Base-by-base conservation (phyloP, 2,329 filamentous ascomycete species). In the Bipolaris bicolor region DNA sequence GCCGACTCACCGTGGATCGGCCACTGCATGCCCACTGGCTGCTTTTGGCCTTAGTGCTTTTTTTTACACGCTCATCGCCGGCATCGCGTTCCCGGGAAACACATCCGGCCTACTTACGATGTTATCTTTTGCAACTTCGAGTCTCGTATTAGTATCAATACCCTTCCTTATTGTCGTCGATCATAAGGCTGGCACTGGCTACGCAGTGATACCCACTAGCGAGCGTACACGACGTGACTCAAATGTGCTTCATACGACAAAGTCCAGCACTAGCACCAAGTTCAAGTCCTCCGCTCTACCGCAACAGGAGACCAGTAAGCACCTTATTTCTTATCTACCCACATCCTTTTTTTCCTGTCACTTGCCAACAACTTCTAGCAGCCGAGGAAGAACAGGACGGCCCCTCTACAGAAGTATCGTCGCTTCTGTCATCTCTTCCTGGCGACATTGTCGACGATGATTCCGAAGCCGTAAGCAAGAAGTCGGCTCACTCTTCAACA, bases 31-130 rank as follows among this genome's bases (percentile, higher is more conserved):
- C 68, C 94, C 95, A 5, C 79, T 98, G 54, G 91, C 95, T 55
- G 93, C 91, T 3, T 98, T 98, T 72, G 95, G 95, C 3, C 80
- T 99, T 55, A 97, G 93, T 74, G 95, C 95, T 52, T 95, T 99
- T 78, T 96, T 98, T 81, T 99, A 97, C 79, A 94, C 95, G 0
- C 83, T 88, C 2, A 78, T 96, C 33, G 91, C 92, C 20, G 86
- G 87, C 16, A 72, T 96, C 45, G 80, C 91, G 39, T 93, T 97
- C 71, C 90, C 91, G 2, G 91, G 92, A 37, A 87, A 96, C 68
- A 95, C 92, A 0, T 89, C 89, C 53, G 85, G 86, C 37, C 93
- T 97, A 67, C 82, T 99, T 55, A 81, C 94, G 62, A 80, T 98
- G 26, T 82, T 99, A 39, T 87, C 92, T 3, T 82, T 87, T 61